Evolutionary conservation across 192 early-diverging fungal genomes (phyloP).

Genomic region (Coemansia guatemalensis): DNA sequence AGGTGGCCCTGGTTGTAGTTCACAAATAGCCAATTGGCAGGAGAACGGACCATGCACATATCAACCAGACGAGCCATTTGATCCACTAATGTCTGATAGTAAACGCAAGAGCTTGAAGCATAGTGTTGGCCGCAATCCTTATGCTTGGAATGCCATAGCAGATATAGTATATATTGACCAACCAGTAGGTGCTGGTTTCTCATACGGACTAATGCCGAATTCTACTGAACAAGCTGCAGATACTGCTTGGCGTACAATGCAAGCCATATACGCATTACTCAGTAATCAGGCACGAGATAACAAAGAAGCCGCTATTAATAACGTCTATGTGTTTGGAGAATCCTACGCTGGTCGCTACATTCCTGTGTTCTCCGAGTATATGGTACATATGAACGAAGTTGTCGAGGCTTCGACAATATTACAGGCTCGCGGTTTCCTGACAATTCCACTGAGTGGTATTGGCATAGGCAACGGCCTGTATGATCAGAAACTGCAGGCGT

Average conservation of each 20-base stretch:
- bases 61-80: slow-evolving; percentile 15
- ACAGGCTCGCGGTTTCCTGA: slow-evolving; percentile 20
- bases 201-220: slow-evolving; percentile 54
- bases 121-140: slow-evolving; percentile 46
- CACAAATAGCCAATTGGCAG: slow-evolving; percentile 70
- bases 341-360: slow-evolving; percentile 60
- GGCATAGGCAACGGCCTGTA: slow-evolving; percentile 60
- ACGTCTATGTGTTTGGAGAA: slow-evolving; percentile 53
- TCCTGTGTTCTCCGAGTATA: slow-evolving; percentile 48
- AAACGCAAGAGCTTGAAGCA: slow-evolving; percentile 51
- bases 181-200: slow-evolving; percentile 74
- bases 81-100: slow-evolving; percentile 21
- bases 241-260: slow-evolving; percentile 53
- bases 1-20: slow-evolving; percentile 76
- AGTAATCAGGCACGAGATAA: background rate
- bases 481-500: slow-evolving; percentile 42
- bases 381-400: slow-evolving; percentile 40
- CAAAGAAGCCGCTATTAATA: background rate
- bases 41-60: slow-evolving; percentile 73
- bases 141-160: slow-evolving; percentile 73
- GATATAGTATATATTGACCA: slow-evolving; percentile 58
- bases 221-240: slow-evolving; percentile 53
- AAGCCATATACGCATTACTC: slow-evolving; percentile 40
- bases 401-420: slow-evolving; percentile 16
- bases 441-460: slow-evolving; percentile 47